Conservation (phyloP, 352 stramenopile genomes). For the Blastocystis sp. region DNA sequence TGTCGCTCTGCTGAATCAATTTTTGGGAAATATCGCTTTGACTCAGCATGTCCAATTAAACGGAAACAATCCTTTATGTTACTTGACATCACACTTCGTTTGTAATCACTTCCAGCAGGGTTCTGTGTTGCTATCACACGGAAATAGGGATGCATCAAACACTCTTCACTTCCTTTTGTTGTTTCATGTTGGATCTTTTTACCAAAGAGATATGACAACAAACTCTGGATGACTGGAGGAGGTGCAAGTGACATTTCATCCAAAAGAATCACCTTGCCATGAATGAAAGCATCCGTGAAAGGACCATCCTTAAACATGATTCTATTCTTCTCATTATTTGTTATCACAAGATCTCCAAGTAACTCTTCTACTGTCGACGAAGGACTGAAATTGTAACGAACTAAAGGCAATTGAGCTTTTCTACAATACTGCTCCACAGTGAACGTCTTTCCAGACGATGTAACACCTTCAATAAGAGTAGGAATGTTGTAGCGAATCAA, state of each 20-base stretch:
- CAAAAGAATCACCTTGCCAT: constrained; percentile 32
- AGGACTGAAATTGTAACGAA: constrained; percentile 22
- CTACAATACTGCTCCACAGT: constrained; percentile 23
- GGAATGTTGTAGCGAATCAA: constrained; percentile 12
- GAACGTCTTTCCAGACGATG: constrained; percentile 29
- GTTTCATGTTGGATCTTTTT: no score
- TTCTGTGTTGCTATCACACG: constrained; percentile 53
- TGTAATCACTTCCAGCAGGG: not conserved
- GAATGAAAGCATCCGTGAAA: constrained; percentile 43
- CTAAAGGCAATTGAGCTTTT: not conserved
- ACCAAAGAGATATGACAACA: not conserved
- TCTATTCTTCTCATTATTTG: not conserved
- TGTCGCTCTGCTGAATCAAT: not conserved
- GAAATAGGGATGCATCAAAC: constrained; percentile 45
- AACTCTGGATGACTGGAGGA: not conserved
- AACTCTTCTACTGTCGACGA: constrained; percentile 45
- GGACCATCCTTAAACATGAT: constrained; percentile 21
- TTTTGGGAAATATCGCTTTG: not conserved
- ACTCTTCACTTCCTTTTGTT: no score
- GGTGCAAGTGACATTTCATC: constrained; percentile 29
- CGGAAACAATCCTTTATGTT: no score
- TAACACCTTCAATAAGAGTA: not conserved
- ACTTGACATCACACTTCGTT: not conserved
- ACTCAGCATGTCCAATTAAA: not conserved
- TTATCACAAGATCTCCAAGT: constrained; percentile 16